Evolutionary conservation across 805 yeast genomes (phyloP).

Genomic region (Hanseniaspora pseudoguilliermondii): DNA sequence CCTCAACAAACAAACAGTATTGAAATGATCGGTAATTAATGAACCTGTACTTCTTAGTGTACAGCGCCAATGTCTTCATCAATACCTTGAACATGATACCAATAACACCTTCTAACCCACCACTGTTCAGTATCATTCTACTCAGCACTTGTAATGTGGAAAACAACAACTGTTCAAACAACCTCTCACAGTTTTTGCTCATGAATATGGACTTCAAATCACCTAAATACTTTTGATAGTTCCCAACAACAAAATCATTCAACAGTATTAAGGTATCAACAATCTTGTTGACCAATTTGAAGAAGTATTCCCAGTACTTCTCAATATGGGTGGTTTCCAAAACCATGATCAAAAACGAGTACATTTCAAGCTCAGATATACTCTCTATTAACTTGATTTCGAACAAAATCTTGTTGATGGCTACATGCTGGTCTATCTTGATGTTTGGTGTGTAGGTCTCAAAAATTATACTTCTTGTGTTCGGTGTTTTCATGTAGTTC

Average conservation of each 20-base stretch:
- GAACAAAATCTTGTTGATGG: neutral
- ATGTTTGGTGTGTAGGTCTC: neutral
- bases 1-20: neutral
- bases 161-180: neutral
- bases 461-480: neutral
- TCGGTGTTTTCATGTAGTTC: neutral
- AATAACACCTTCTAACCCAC: neutral
- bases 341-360: neutral
- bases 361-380: neutral
- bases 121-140: neutral
- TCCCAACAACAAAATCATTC: neutral
- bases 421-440: neutral
- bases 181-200: neutral
- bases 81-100: neutral
- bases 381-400: neutral
- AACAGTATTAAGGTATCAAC: neutral
- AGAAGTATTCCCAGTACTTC: neutral
- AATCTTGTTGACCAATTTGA: neutral
- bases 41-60: neutral
- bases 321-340: neutral
- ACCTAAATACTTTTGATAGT: neutral
- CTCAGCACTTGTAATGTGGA: neutral
- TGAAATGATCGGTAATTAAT: neutral
- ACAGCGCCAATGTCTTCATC: neutral
- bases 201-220: neutral